These are phyloP conservation scores for Fusarium musae DNA, from an alignment of 2,329 filamentous ascomycete genomes.

Conservation along the genomic window DNA sequence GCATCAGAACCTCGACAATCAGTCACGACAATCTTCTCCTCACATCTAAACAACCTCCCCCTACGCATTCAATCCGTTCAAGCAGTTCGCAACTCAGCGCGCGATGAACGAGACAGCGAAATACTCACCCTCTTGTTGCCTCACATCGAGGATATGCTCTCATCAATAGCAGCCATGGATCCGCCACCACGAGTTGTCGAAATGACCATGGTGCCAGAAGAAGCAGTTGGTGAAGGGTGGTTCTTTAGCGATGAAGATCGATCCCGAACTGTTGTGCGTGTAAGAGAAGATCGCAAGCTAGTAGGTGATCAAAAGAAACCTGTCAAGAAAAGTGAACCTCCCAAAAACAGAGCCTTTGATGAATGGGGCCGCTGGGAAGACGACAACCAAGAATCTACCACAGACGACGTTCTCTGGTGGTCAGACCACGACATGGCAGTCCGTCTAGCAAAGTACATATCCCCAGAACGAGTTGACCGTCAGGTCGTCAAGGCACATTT, in stretches of 20 bases:
- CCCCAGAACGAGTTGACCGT: conserved; percentile 49
- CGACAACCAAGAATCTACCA: conserved; percentile 1
- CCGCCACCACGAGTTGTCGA: conserved; percentile 51
- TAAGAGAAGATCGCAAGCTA: conserved; percentile 36
- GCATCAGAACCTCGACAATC: conserved; percentile 5
- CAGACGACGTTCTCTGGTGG: conserved; percentile 56
- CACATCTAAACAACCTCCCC: conserved; percentile 53
- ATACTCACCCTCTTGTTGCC: conserved; percentile 55
- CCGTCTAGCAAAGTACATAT: conserved; percentile 57
- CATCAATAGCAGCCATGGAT: conserved; percentile 50
- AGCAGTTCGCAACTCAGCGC: conserved; percentile 47
- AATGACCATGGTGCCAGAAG: conserved; percentile 58
- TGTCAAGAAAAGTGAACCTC: background rate
- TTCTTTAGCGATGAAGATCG: conserved; percentile 49
- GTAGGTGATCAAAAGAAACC: conserved; percentile 17
- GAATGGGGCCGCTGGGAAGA: conserved; percentile 60
- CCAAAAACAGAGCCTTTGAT: conserved; percentile 49
- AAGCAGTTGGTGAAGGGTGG: conserved; percentile 53
- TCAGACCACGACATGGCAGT: conserved; percentile 57
- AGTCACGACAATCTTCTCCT: conserved; percentile 47
- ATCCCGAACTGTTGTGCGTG: conserved; percentile 47
- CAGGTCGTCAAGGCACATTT: conserved; percentile 47
- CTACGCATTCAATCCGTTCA: conserved; percentile 51
- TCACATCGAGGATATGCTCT: conserved; percentile 55
- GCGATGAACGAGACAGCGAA: conserved; percentile 52